Evolutionary conservation across 2,329 filamentous ascomycete genomes (phyloP), one percentile per base, ranked within the genome.

Genomic region (Xylariaceae sp.): DNA sequence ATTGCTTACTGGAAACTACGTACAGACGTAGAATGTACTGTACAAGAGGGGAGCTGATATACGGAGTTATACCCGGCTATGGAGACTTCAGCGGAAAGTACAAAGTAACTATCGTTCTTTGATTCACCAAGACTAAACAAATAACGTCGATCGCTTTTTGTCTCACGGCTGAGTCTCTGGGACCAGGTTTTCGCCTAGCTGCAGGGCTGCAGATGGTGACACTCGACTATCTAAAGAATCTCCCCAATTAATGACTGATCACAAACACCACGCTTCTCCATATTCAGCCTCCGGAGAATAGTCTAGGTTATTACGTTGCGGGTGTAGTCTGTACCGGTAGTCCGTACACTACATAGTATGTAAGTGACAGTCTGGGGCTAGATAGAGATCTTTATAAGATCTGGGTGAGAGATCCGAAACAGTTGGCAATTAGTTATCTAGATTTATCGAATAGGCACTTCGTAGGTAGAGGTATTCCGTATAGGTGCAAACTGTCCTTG

Each of bases 191-290:
- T 45, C 37, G 56, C 41, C 41, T 54, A 16, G 34, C 45, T 52
- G 48, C 56, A 56, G 50, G 51, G 53, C 54, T 56, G 54, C 50
- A 54, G 47, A 50, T 48, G 37, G 41, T 51, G 48, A 49, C 51
- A 49, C 36, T 22, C 29, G 29, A 46, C 10, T 43, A 41, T 41
- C 39, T 41, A 18, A 18, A 18, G 10, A 22, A n/a, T 7, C 9
- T n/a, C n/a, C 18, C 18, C 39, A 18, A 41, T 41, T 41, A 36
- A 43, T 47, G 55, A 53, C 37, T 44, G 43, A 18, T 57, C 42
- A 47, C 39, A 53, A 44, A 43, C 21, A 43, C 26, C 26, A 26
- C 26, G 26, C 22, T 5, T 43, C 10, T 19, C 21, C 22, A 26
- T 29, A 12, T 43, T 43, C 41, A 43, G 41, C 41, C 41, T 21